Percentiles rank a stretch among this genome's conserved stretches.
Conservation (phyloP, 306 rosid genomes). For the Castanea mollissima region DNA sequence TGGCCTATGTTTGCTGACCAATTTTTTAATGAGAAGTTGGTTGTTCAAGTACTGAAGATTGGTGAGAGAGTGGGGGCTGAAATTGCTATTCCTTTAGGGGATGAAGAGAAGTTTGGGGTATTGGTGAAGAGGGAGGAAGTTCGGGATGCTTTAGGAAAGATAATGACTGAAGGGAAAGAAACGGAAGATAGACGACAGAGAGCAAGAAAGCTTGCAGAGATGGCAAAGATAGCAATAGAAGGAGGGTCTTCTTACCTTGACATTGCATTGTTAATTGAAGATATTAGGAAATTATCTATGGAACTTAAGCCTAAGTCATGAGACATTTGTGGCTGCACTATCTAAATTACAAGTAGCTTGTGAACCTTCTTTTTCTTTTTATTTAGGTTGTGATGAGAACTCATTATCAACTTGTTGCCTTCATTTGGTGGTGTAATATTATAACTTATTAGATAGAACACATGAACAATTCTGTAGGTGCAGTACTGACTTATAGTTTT, state of each 20-base stretch:
- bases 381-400: too few species aligned
- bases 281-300: background rate
- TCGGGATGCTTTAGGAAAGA: conserved; percentile 4
- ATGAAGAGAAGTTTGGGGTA: background rate
- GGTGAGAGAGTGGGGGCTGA: conserved; percentile 20
- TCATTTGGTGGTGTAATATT: too few species aligned
- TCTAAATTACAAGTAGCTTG: background rate
- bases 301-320: background rate
- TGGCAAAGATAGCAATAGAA: conserved; percentile 25
- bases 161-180: conserved; percentile 26
- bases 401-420: too few species aligned
- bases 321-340: background rate
- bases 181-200: conserved; percentile 28
- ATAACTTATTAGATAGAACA: too few species aligned
- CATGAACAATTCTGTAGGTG: too few species aligned
- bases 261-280: conserved; percentile 16
- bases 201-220: conserved; percentile 26
- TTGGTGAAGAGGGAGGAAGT: conserved; percentile 21
- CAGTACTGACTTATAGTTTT: too few species aligned
- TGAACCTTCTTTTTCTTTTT: background rate
- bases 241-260: conserved; percentile 30
- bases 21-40: conserved; percentile 38
- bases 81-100: background rate
- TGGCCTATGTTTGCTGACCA: conserved; percentile 69
- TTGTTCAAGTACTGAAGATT: conserved; percentile 23